A percentile compares a stretch with the other conserved stretches of the same genome.
These are phyloP conservation scores for Candida yuanshanica DNA, from an alignment of 805 yeast species.

Conservation along the genomic window DNA sequence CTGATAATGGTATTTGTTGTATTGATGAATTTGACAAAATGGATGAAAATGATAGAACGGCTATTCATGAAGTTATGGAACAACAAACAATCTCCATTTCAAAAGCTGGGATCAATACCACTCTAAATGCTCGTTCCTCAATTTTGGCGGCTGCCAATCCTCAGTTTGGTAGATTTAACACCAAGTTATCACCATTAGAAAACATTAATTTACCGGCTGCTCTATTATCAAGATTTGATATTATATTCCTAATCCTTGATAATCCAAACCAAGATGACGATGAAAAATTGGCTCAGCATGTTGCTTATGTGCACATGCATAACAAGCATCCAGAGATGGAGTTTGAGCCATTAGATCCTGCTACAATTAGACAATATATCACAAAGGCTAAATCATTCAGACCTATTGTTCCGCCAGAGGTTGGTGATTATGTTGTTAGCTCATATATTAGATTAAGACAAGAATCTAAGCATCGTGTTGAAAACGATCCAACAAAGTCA, in stretches of 20 bases:
- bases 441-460: slow-evolving; percentile 89
- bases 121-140: slow-evolving; percentile 91
- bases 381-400: slow-evolving; percentile 78
- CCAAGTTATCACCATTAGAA: slow-evolving; percentile 84
- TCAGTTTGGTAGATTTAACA: slow-evolving; percentile 88
- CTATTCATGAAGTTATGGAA: slow-evolving; percentile 99
- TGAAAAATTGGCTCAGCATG: slow-evolving; percentile 86
- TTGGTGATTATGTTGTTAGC: slow-evolving; percentile 81
- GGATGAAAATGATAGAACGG: slow-evolving; percentile 96
- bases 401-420: slow-evolving; percentile 79
- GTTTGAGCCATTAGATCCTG: slow-evolving; percentile 70
- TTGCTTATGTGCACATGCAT: slow-evolving; percentile 93
- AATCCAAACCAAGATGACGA: slow-evolving; percentile 75
- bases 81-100: slow-evolving; percentile 97
- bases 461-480: slow-evolving; percentile 74
- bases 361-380: slow-evolving; percentile 80
- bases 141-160: slow-evolving; percentile 99
- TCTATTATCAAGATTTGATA: slow-evolving; percentile 87
- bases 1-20: slow-evolving; percentile 97
- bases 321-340: slow-evolving; percentile 77
- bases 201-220: slow-evolving; percentile 97
- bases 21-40: slow-evolving; percentile 98
- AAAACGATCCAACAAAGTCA: slow-evolving; percentile 57
- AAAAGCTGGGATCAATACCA: slow-evolving; percentile 95
- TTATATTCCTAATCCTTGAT: slow-evolving; percentile 81